Percentiles rank a stretch among this genome's conserved stretches.
phyloP scores from a whole-genome alignment of 495 filamentous ascomycete genomes.

The Staphylotrichum longicolle region DNA sequence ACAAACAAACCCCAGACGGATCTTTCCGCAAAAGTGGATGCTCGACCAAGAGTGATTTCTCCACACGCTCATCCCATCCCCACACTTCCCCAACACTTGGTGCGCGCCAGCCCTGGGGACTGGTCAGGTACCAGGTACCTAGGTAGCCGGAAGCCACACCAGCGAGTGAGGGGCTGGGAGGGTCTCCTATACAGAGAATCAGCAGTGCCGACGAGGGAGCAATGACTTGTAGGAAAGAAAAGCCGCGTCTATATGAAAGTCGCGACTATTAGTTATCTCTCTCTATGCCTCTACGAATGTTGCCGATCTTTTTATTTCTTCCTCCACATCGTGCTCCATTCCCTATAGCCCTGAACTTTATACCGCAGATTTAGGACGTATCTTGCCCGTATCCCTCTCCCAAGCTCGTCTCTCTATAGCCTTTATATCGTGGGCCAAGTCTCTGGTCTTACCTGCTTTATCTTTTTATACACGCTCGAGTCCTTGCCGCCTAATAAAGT shows the following conservation, averaged over 20 bases:
- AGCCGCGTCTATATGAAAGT: too few relatives aligned
- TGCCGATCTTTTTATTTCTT: background rate
- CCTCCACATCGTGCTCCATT: conserved; percentile 1
- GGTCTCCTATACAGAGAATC: background rate
- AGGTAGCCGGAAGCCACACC: background rate
- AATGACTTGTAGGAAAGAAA: background rate
- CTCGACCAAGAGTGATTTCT: background rate
- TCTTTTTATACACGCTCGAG: conserved; percentile 1
- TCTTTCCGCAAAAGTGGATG: background rate
- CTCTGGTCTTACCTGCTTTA: too few relatives aligned
- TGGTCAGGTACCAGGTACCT: too few relatives aligned
- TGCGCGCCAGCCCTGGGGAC: background rate
- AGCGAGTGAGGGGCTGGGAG: background rate
- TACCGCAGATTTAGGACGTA: too few relatives aligned
- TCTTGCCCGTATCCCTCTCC: too few relatives aligned
- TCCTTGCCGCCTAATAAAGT: background rate
- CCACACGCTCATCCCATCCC: background rate
- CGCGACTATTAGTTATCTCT: conserved; percentile 3
- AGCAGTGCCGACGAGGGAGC: conserved; percentile 1
- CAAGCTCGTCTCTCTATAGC: too few relatives aligned
- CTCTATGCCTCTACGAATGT: background rate
- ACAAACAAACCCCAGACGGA: background rate
- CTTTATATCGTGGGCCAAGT: too few relatives aligned
- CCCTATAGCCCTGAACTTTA: too few relatives aligned
- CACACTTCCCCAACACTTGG: background rate